Percentiles rank a stretch among this genome's conserved stretches.
Evolutionary conservation across 2,329 filamentous ascomycete genomes (phyloP).

Genomic region (Talaromyces sp.): DNA sequence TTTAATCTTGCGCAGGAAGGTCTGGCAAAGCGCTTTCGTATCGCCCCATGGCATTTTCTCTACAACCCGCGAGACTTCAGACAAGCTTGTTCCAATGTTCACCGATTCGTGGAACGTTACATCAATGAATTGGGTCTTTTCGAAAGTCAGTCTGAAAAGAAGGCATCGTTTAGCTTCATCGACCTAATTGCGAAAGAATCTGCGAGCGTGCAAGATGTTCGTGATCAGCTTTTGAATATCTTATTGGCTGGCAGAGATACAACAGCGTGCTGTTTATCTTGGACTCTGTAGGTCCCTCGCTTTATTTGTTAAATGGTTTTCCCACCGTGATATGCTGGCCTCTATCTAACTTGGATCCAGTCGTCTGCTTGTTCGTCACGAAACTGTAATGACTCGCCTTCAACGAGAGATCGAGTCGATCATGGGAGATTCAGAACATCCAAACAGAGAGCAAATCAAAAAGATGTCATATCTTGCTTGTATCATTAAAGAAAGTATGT

Average conservation of each 20-base stretch:
- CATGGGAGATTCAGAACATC: conserved; percentile 18
- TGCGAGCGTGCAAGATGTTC: conserved; percentile 23
- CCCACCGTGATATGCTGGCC: background rate
- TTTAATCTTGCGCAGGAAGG: conserved; percentile 26
- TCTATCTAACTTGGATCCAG: conserved; percentile 12
- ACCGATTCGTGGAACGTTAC: background rate
- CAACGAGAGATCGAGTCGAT: conserved; percentile 22
- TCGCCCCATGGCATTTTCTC: conserved; percentile 34
- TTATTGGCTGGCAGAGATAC: conserved; percentile 31
- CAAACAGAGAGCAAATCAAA: conserved; percentile 27
- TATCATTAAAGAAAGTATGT: conserved; percentile 46
- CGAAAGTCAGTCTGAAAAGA: background rate
- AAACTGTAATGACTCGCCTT: conserved; percentile 20
- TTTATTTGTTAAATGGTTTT: too few species aligned
- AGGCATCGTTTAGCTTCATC: background rate
- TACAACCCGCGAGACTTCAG: conserved; percentile 29
- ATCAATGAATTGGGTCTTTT: background rate
- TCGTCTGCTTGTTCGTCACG: conserved; percentile 25
- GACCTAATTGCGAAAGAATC: conserved; percentile 20
- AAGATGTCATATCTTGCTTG: conserved; percentile 48
- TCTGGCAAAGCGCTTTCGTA: conserved; percentile 26
- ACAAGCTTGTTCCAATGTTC: conserved; percentile 8
- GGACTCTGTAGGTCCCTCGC: conserved; percentile 28
- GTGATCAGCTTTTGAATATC: conserved; percentile 31
- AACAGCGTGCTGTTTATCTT: conserved; percentile 29